Evolutionary conservation across 768 basidiomycete genomes (phyloP), one percentile per base, ranked within the genome.

Genomic region (Tulasnella sp.): DNA sequence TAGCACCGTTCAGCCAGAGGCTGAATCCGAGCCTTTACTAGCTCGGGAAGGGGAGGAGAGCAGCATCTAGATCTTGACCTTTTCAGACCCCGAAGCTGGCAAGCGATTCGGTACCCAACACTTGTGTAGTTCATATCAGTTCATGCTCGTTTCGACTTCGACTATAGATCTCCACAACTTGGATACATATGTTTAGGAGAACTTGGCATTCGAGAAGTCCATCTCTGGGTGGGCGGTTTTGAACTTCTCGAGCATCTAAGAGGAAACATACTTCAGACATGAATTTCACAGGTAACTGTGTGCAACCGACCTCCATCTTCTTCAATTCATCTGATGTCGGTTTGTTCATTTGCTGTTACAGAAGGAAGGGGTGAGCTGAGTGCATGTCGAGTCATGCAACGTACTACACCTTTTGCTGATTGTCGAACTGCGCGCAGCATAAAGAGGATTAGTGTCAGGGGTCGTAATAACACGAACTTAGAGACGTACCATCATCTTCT

Each of bases 401-500:
- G 19, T 43, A 7, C 44, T 67, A 53, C 67, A 82, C 84, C 74
- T 82, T 85, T 67, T 84, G 84, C 68, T 85, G 84, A 63, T 86
- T 85, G 66, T 87, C 85, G 63, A 85, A 87, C 85, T 86, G 63
- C 53, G 63, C 30, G 3, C 11, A 58, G 43, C 15, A 38, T 38
- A 15, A n/a, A 38, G 34, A 38, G 34, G 34, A 38, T 38, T 15
- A 38, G 34, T 38, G 34, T 7, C 34, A 38, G 34, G 54, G 49
- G 11, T 12, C 22, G 25, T 22, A 17, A 53, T 57, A 11, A 53
- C 12, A 10, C 22, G 15, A 11, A 11, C 11, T 22, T 49, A 11
- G 12, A 49, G 22, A 25, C 22, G 11, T 73, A 94, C 94, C 94
- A 99, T 98, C 96, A 99, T 99, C 76, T 99, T 99, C 72, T 99